These are phyloP conservation scores for Candida takata DNA, from an alignment of 805 yeast genomes.

Conservation along the genomic window DNA sequence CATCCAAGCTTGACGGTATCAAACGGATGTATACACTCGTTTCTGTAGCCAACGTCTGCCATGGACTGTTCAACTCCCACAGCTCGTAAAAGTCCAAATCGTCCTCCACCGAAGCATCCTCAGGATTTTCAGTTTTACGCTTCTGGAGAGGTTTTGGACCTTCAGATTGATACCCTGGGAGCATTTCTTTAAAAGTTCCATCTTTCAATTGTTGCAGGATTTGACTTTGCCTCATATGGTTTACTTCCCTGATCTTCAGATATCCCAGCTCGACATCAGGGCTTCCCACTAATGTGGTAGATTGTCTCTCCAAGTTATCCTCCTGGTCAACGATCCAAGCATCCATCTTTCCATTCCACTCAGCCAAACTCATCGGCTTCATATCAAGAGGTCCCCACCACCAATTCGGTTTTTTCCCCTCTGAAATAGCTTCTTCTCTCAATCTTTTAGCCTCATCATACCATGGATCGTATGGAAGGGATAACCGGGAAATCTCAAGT, in stretches of 20 bases:
- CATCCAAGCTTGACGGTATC: constrained; percentile 12
- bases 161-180: constrained; percentile 14
- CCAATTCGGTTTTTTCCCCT: constrained; percentile 42
- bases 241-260: constrained; percentile 9
- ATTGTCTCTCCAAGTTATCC: constrained; percentile 7
- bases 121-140: constrained; percentile 4
- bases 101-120: constrained; percentile 13
- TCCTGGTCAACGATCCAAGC: constrained; percentile 20
- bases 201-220: constrained; percentile 14
- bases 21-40: constrained; percentile 18
- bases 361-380: constrained; percentile 42
- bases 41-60: constrained; percentile 19
- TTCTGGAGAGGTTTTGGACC: constrained; percentile 8
- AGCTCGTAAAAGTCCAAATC: constrained; percentile 21
- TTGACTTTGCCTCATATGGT: constrained; percentile 15
- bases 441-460: constrained; percentile 54
- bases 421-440: constrained; percentile 35
- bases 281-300: constrained; percentile 8
- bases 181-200: constrained; percentile 12
- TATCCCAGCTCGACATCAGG: constrained; percentile 16
- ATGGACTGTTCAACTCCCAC: constrained; percentile 23
- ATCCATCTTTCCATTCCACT: constrained; percentile 25
- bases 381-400: constrained; percentile 66
- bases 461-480: constrained; percentile 60
- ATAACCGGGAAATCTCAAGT: constrained; percentile 47